These are phyloP conservation scores for Ogataea neopini DNA, from an alignment of 805 yeast genomes.

Conservation along the genomic window DNA sequence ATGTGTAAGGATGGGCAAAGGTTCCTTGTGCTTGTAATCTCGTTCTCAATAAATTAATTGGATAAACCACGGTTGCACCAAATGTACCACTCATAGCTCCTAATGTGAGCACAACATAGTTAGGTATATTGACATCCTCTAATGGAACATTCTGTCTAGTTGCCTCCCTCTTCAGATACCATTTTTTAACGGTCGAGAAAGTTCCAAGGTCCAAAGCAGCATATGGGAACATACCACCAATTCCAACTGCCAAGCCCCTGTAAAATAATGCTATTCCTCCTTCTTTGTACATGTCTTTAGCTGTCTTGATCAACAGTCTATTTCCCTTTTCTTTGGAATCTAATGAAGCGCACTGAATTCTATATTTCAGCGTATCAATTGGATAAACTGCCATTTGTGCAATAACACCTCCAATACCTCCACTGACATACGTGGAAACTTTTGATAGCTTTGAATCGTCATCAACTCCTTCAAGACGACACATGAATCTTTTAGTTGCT, in stretches of 20 bases:
- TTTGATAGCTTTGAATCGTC: conserved; percentile 72
- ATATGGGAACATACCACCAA: conserved; percentile 94
- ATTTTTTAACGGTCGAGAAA: conserved; percentile 79
- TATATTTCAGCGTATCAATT: conserved; percentile 88
- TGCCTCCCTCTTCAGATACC: conserved; percentile 69
- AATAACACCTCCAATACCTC: conserved; percentile 94
- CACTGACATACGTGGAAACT: conserved; percentile 82
- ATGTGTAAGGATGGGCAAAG: conserved; percentile 86
- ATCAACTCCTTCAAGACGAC: conserved; percentile 71
- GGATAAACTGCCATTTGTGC: conserved; percentile 95
- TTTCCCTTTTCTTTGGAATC: conserved; percentile 64
- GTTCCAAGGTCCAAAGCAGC: conserved; percentile 97
- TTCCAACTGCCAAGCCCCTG: conserved; percentile 87
- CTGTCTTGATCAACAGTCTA: conserved; percentile 61
- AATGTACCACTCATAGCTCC: conserved; percentile 96
- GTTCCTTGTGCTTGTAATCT: conserved; percentile 98
- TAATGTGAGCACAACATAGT: conserved; percentile 76
- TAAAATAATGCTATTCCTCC: conserved; percentile 83
- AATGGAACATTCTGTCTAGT: conserved; percentile 47
- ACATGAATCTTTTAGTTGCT: conserved; percentile 72
- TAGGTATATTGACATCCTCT: conserved; percentile 74
- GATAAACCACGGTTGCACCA: conserved; percentile 95
- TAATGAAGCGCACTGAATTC: conserved; percentile 89
- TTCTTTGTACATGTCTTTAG: conserved; percentile 71
- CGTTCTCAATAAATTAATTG: conserved; percentile 86